Conservation (phyloP, 2,329 filamentous ascomycete species). For the Paramyrothecium sp. region DNA sequence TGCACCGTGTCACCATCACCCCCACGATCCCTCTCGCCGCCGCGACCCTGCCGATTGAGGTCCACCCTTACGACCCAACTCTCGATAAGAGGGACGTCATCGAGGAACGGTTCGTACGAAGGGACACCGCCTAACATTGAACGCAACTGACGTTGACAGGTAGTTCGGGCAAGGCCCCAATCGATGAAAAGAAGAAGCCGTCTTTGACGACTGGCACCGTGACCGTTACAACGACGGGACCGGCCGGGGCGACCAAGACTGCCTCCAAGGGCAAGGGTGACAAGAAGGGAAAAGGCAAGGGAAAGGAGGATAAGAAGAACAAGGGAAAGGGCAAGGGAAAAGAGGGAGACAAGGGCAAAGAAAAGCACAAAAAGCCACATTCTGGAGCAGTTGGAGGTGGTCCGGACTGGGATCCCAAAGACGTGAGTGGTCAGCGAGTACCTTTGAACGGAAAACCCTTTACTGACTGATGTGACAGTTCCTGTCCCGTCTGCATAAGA, state of each 20-base stretch:
- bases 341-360: not conserved
- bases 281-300: not conserved
- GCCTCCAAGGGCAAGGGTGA: not conserved
- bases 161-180: not conserved
- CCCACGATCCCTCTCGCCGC: not conserved
- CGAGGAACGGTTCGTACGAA: not conserved
- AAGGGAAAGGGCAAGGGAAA: not conserved
- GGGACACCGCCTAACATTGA: not conserved
- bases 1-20: slow-evolving; percentile 29
- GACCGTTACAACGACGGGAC: not conserved
- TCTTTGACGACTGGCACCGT: not conserved
- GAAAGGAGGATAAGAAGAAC: not conserved
- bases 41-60: not conserved
- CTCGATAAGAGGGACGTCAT: slow-evolving; percentile 3
- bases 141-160: not conserved
- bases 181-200: not conserved
- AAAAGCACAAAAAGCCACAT: not conserved
- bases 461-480: too few relatives aligned
- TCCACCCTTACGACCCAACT: not conserved
- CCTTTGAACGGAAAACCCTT: too few relatives aligned
- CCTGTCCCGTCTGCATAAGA: too few relatives aligned
- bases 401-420: not conserved
- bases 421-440: not conserved
- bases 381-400: not conserved
- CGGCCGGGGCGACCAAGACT: not conserved